Evolutionary conservation across 164 flowering plant genomes (phyloP).

Genomic region (Annona cherimola): DNA sequence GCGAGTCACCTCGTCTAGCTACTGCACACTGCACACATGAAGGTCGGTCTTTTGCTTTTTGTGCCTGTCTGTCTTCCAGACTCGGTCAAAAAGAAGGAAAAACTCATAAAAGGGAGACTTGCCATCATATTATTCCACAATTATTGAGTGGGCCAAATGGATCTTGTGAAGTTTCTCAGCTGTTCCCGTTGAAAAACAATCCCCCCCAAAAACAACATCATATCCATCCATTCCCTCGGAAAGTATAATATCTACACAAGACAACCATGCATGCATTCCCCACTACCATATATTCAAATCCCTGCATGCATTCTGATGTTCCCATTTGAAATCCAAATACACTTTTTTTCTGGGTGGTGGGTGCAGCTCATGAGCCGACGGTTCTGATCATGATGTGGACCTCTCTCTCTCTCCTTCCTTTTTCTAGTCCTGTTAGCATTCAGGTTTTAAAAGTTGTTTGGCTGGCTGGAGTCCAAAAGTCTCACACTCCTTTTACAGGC

Average conservation of each 20-base stretch:
- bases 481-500: neutral
- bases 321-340: neutral
- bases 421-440: neutral
- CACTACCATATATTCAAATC: no score
- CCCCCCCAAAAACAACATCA: neutral
- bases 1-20: neutral
- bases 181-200: slow-evolving; percentile 6
- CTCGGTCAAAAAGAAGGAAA: slow-evolving; percentile 3
- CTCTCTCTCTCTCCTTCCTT: neutral
- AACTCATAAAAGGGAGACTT: neutral
- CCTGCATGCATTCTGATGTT: neutral
- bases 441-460: slow-evolving; percentile 6
- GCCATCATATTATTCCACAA: slow-evolving; percentile 9
- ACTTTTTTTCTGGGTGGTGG: neutral
- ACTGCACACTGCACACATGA: no score
- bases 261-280: no score
- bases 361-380: neutral
- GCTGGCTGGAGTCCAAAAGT: slow-evolving; percentile 8
- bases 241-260: no score
- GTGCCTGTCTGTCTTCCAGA: neutral
- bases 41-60: neutral
- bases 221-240: no score
- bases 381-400: neutral
- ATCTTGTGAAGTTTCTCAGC: slow-evolving; percentile 3
- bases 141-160: slow-evolving; percentile 5